phyloP scores from a whole-genome alignment of 139 green algal genomes.

The Monoraphidium neglectum region DNA sequence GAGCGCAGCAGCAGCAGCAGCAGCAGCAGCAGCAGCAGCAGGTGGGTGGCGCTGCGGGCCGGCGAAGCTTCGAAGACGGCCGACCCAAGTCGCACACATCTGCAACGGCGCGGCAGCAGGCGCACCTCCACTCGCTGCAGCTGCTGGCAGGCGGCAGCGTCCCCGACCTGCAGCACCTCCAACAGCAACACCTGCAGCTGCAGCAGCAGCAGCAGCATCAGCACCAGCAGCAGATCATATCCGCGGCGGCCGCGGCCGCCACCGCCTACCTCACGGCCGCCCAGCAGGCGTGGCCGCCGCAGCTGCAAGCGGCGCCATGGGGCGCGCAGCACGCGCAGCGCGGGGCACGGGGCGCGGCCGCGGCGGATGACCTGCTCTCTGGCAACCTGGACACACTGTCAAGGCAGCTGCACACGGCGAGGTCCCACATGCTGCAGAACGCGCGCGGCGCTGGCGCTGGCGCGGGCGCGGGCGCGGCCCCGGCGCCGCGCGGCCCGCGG shows the following conservation, averaged over 20 bases:
- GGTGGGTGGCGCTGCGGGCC: too few relatives aligned
- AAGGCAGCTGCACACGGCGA: constrained; percentile 22
- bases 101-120: neutral
- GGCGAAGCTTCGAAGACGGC: too few relatives aligned
- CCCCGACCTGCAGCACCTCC: neutral
- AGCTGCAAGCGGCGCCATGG: neutral
- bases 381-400: constrained; percentile 16
- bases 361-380: constrained; percentile 3
- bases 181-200: neutral
- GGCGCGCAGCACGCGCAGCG: constrained; percentile 1
- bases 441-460: too few relatives aligned
- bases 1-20: neutral
- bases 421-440: neutral
- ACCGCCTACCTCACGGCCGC: neutral
- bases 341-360: neutral
- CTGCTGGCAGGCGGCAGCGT: constrained; percentile 5
- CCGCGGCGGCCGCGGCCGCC: constrained; percentile 1
- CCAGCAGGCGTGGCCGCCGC: neutral
- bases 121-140: constrained; percentile 2
- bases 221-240: neutral
- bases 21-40: too few relatives aligned
- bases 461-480: too few relatives aligned
- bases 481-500: too few relatives aligned
- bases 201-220: neutral
- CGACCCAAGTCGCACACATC: too few relatives aligned